Evolutionary conservation across 1,139 yeast species (phyloP).

Genomic region (Hansenula anomala): DNA sequence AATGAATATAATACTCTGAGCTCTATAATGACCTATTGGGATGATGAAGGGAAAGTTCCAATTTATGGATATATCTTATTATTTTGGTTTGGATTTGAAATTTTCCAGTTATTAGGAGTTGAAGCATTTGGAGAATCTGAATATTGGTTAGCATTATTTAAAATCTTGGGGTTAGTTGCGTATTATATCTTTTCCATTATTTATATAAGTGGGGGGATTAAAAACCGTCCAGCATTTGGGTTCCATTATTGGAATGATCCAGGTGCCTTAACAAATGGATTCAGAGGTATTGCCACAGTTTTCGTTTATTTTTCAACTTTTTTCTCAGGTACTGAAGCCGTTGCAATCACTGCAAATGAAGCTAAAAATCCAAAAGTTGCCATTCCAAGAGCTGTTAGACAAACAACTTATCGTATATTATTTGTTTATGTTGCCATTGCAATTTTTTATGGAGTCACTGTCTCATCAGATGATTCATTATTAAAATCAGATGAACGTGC

Average conservation of each 20-base stretch:
- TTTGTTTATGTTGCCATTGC: conserved; percentile 54
- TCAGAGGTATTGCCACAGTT: conserved; percentile 38
- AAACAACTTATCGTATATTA: conserved; percentile 36
- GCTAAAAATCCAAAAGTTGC: conserved; percentile 36
- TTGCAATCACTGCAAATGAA: conserved; percentile 39
- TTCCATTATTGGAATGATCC: conserved; percentile 44
- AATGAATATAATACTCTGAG: conserved; percentile 80
- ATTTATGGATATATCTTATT: conserved; percentile 59
- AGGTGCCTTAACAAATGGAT: conserved; percentile 28
- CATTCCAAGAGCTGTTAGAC: conserved; percentile 36
- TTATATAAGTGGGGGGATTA: conserved; percentile 40
- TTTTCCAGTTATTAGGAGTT: conserved; percentile 54
- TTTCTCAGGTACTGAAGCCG: conserved; percentile 38
- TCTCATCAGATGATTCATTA: conserved; percentile 27
- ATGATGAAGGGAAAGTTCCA: conserved; percentile 55
- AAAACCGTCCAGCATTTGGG: conserved; percentile 32
- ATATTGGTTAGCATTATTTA: conserved; percentile 64
- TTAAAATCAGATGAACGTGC: conserved; percentile 31
- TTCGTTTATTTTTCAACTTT: conserved; percentile 39
- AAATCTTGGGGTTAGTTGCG: conserved; percentile 68
- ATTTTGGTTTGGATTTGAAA: conserved; percentile 41
- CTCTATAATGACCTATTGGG: conserved; percentile 72
- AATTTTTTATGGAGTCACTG: conserved; percentile 22
- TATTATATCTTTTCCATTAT: conserved; percentile 64
- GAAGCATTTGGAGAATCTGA: conserved; percentile 62